Base-by-base conservation (phyloP, 495 filamentous ascomycete species). In the Talaromyces ruber region DNA sequence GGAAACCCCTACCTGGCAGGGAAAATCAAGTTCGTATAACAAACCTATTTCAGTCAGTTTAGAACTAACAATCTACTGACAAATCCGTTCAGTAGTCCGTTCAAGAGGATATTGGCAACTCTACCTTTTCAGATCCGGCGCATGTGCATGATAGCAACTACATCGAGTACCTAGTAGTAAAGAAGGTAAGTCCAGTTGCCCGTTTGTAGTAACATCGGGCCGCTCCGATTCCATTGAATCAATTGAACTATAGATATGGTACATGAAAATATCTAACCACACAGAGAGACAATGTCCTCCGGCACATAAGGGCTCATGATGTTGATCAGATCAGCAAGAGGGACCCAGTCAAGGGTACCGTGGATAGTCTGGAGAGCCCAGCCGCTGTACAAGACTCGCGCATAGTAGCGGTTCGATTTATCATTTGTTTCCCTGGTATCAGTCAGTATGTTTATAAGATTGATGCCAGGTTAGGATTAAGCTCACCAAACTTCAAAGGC, bases 321-420 rank as follows among this genome's bases (percentile, higher is more conserved):
- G 30, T 58, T 56, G 30, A 71, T 63, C 45, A 76, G 47, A 8
- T 58, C 29, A 0, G 64, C 60, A 52, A 76, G 59, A 7, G 72
- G 71, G 51, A 75, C 62, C 74, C 74, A 76, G 47, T 76, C 72
- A 39, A 76, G 63, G 0, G 62, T 64, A 1, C 72, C 74, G 28
- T 75, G 68, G 14, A 71, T 64, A 11, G 71, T 72, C 55, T 70
- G 58, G 11, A 76, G 58, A 3, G 69, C 61, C 22, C 66, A 68
- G n/a, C 76, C 75, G 28, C 76, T 77, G 58, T 77, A 79, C 29
- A 79, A 57, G 2, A 79, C 76, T 1, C 76, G 67, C 1, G 71
- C 72, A 57, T 72, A 76, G 58, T 71, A 67, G 0, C 64, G 8
- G 26, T 29, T 60, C 11, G 21, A 39, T 5, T 57, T 29, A 9